A percentile compares a stretch with the other conserved stretches of the same genome.
These are phyloP conservation scores for Termitomyces titanicus DNA, from an alignment of 768 basidiomycete species.

Conservation along the genomic window DNA sequence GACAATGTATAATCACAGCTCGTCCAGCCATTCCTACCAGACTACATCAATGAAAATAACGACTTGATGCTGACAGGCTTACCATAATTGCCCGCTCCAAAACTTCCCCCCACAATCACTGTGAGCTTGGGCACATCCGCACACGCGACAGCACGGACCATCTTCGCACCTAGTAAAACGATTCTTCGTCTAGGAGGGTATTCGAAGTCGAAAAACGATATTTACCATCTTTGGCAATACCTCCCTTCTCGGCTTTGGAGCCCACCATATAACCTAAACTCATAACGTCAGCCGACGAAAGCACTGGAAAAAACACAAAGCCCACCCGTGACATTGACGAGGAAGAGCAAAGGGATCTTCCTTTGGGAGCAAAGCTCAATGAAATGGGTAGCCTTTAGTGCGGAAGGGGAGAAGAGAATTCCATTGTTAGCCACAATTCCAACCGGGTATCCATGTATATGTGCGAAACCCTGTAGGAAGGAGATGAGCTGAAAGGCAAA, in stretches of 20 bases:
- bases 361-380: conserved; percentile 93
- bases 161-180: conserved; percentile 65
- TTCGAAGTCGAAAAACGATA: neutral
- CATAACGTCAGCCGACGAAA: conserved; percentile 6
- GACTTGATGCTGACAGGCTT: conserved; percentile 15
- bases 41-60: neutral
- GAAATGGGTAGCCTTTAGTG: conserved; percentile 92
- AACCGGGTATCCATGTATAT: conserved; percentile 85
- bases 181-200: neutral
- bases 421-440: conserved; percentile 95
- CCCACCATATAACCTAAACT: conserved; percentile 87
- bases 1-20: conserved; percentile 56
- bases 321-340: conserved; percentile 90
- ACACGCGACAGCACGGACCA: conserved; percentile 93
- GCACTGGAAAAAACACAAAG: neutral
- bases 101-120: conserved; percentile 89
- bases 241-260: conserved; percentile 89
- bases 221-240: conserved; percentile 88
- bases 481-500: neutral
- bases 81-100: conserved; percentile 96
- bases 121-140: conserved; percentile 94
- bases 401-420: conserved; percentile 91
- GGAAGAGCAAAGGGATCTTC: conserved; percentile 83
- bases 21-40: conserved; percentile 83
- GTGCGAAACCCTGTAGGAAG: conserved; percentile 69